Base-by-base conservation (phyloP, 2,329 filamentous ascomycete genomes). In the Talaromyces atroroseus region DNA sequence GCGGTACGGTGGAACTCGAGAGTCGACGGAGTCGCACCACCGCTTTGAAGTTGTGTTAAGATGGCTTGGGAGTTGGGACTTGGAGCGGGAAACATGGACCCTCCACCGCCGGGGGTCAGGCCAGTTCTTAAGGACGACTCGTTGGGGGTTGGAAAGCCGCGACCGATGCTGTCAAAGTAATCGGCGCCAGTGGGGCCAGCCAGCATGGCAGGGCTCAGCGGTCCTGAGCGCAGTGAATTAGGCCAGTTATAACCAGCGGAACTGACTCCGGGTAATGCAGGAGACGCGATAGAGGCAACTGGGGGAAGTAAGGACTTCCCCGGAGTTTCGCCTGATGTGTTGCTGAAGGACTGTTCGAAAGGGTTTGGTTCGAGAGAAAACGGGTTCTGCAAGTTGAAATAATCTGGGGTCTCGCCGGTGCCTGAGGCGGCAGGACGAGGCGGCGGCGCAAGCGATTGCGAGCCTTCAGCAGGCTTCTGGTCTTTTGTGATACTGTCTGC, bases 141-240 rank as follows among this genome's bases (percentile, higher is more conserved):
- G 83, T 96, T 96, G 0, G 92, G 92, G 3, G 94, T 97, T 4
- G 91, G 90, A 68, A 96, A 96, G 54, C 89, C 89, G 64, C 90
- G 86, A 62, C 89, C 84, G 61, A 95, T 79, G 52, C 86, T 86
- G 66, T 95, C 90, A 69, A 96, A 96, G 75, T 96, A 97, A 70
- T 96, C 91, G 71, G 83, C 65, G 46, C 77, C 78, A 21, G 83
- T 80, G 42, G 84, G 94, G 23, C 91, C 94, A 48, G 91, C 90
- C 56, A 99, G 85, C 92, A 99, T 97, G 61, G 92, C 94, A 76
- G 94, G 94, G 74, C 94, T 97, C 63, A 99, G 76, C 44, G 94
- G 94, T 64, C 94, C 94, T 59, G 91, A 92, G 62, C 94, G 87
- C 66, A 99, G 78, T 47, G 91, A 96, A 65, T 91, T 87, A 62